Evolutionary conservation across 2,329 filamentous ascomycete species (phyloP).

Genomic region (Bipolaris bicolor): DNA sequence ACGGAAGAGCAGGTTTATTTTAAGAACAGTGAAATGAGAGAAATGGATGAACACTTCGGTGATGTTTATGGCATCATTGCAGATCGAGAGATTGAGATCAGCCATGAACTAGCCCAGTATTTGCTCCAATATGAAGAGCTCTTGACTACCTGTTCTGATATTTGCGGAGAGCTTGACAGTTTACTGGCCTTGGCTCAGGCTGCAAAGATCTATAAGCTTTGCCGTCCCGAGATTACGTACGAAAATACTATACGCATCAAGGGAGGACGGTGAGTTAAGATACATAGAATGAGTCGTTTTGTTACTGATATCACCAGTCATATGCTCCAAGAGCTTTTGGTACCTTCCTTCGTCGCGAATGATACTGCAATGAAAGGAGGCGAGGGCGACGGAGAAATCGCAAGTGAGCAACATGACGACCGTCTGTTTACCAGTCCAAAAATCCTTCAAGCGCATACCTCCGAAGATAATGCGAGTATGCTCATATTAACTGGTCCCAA

Average conservation of each 20-base stretch:
- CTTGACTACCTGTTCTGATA: constrained; percentile 73
- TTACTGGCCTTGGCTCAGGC: constrained; percentile 79
- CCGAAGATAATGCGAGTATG: constrained; percentile 63
- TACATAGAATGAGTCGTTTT: fast-evolving
- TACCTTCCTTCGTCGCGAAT: constrained; percentile 83
- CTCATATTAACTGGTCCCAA: constrained; percentile 90
- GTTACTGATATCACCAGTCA: constrained; percentile 58
- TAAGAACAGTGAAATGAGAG: constrained; percentile 81
- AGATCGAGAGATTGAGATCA: constrained; percentile 89
- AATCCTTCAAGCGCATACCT: constrained; percentile 7
- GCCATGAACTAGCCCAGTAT: constrained; percentile 74
- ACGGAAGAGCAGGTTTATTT: constrained; percentile 78
- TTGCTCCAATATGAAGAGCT: constrained; percentile 72
- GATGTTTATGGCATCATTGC: constrained; percentile 86
- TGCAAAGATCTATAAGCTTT: constrained; percentile 75
- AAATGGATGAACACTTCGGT: constrained; percentile 81
- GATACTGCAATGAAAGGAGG: constrained; percentile 74
- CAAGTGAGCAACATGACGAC: background rate
- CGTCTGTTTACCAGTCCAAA: constrained; percentile 11
- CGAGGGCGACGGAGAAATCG: constrained; percentile 18
- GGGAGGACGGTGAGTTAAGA: constrained; percentile 66
- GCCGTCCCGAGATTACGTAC: constrained; percentile 70
- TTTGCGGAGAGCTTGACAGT: constrained; percentile 86
- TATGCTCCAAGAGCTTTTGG: constrained; percentile 82
- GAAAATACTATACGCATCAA: constrained; percentile 75